Evolutionary conservation across 2,329 filamentous ascomycete species (phyloP), one percentile per base, ranked within the genome.

Genomic region (Coniochaeta sp.): DNA sequence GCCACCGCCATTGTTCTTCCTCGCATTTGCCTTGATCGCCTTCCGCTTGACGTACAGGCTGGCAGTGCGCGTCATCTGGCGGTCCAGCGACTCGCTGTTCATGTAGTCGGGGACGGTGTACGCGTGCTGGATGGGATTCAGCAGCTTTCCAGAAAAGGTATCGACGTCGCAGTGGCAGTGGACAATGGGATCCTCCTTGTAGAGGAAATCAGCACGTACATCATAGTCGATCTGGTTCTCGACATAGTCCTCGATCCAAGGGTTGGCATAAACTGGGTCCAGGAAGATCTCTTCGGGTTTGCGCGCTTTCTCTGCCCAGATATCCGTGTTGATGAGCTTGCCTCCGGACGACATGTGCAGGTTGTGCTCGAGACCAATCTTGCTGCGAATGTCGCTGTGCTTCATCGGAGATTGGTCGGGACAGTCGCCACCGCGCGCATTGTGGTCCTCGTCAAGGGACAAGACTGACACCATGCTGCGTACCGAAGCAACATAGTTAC

Each of bases 181-280:
- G 17, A 38, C 28, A 12, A 26, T 14, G 19, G 54, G 14, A 17
- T 56, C 54, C 6, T 17, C 54, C 54, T 56, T n/a, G 22, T 56
- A 56, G 7, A 56, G 28, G 30, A 56, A 56, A n/a, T 38, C n/a
- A 26, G 54, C 54, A 56, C n/a, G 34, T 38, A 56, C 54, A 24
- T 34, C n/a, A 6, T 36, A 34, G n/a, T 34, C 34, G 14, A 14
- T n/a, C n/a, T 38, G 30, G 30, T 56, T 36, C 34, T 34, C n/a
- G 34, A 62, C 64, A 55, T 71, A 70, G 58, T 72, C 68, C 17
- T 63, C 52, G 4, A 71, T 50, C 70, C 69, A 72, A 16, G 69
- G 68, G 57, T 60, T 67, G 56, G 64, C 69, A 42, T 38, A 61
- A 28, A 63, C 57, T 16, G 54, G 54, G 34, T 56, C 17, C 5